Conservation (phyloP, 768 basidiomycete species). For the Cystobasidium ongulense region DNA sequence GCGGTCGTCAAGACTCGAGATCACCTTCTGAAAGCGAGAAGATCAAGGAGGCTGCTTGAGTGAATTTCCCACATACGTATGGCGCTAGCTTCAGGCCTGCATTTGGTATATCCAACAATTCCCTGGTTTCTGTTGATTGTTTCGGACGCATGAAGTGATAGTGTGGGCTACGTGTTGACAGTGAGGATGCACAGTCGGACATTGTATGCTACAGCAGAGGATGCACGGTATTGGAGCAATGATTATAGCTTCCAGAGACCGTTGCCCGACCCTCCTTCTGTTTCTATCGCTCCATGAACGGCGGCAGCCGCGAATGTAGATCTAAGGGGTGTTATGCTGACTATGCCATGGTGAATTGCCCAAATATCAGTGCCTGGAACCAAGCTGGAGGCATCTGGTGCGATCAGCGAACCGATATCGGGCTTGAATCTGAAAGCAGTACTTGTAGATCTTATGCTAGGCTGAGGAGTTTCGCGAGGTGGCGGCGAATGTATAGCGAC, state of each 20-base stretch:
- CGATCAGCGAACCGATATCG: conserved; percentile 26
- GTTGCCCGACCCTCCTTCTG: conserved; percentile 20
- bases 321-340: conserved; percentile 29
- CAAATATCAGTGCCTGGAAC: conserved; percentile 15
- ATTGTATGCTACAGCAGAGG: too few relatives aligned
- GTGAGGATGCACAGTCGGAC: too few relatives aligned
- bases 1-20: neutral
- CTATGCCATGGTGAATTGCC: conserved; percentile 20
- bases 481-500: conserved; percentile 13
- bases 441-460: neutral
- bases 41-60: neutral
- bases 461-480: neutral
- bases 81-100: too few relatives aligned
- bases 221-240: too few relatives aligned
- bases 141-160: too few relatives aligned
- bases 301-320: conserved; percentile 20
- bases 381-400: conserved; percentile 3
- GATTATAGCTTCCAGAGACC: conserved; percentile 28
- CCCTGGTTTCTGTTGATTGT: too few relatives aligned
- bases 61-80: too few relatives aligned
- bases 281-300: neutral
- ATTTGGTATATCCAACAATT: too few relatives aligned
- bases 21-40: neutral
- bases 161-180: too few relatives aligned
- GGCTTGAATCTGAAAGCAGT: conserved; percentile 21